phyloP scores from a whole-genome alignment of 257 asterid species.

The Parsonsia alboflavescens region DNA sequence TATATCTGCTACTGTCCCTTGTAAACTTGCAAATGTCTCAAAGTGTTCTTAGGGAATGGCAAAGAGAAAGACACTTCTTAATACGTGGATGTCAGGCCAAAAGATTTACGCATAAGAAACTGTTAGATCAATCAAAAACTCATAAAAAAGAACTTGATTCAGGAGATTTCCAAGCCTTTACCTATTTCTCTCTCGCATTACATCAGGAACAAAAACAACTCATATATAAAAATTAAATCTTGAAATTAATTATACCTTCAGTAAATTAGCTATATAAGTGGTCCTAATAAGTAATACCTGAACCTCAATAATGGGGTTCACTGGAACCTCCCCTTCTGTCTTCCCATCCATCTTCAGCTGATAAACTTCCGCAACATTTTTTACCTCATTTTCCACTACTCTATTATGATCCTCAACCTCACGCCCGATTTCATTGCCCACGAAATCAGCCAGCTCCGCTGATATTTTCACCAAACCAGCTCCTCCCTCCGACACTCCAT shows the following conservation, averaged over 20 bases:
- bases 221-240: background rate
- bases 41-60: background rate
- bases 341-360: slow-evolving; percentile 14
- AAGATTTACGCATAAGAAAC: slow-evolving; percentile 1
- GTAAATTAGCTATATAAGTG: background rate
- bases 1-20: background rate
- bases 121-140: background rate
- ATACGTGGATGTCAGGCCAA: background rate
- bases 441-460: slow-evolving; percentile 26
- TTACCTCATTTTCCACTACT: slow-evolving; percentile 14
- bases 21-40: background rate
- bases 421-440: slow-evolving; percentile 27
- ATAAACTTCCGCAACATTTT: background rate
- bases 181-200: background rate
- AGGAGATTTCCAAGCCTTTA: background rate
- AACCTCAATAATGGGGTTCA: slow-evolving; percentile 18
- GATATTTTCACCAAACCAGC: slow-evolving; percentile 23
- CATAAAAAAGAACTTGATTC: background rate
- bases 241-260: too few species aligned
- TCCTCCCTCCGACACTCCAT: slow-evolving; percentile 15
- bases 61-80: background rate
- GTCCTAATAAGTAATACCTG: background rate
- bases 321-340: background rate
- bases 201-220: background rate
- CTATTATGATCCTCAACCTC: slow-evolving; percentile 13